Conservation (phyloP, 179 eudicot species). For the Carnegiea gigantea region DNA sequence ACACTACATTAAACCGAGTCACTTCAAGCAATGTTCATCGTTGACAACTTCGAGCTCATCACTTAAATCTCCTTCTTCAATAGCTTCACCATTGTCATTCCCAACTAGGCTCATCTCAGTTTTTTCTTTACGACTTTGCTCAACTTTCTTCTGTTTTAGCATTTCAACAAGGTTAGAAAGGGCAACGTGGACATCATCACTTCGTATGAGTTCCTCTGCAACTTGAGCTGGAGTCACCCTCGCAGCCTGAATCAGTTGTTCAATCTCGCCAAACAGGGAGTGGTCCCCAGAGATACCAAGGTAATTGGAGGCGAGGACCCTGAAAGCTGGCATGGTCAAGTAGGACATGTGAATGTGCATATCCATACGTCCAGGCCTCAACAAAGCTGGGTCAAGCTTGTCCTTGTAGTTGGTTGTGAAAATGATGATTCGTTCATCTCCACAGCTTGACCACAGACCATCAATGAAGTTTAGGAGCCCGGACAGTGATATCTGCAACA, state of each 20-base stretch:
- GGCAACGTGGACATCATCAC: slow-evolving; percentile 30
- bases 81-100: background rate
- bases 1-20: background rate
- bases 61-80: background rate
- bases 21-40: background rate
- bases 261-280: slow-evolving; percentile 24
- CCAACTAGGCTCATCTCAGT: background rate
- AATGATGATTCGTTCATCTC: slow-evolving; percentile 41
- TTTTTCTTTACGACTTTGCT: background rate
- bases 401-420: slow-evolving; percentile 46
- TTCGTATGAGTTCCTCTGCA: slow-evolving; percentile 39
- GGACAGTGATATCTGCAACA: slow-evolving; percentile 32
- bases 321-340: slow-evolving; percentile 30
- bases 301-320: slow-evolving; percentile 31
- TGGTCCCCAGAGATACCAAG: slow-evolving; percentile 22
- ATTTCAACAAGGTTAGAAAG: slow-evolving; percentile 21
- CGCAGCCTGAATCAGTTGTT: slow-evolving; percentile 10
- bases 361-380: slow-evolving; percentile 47
- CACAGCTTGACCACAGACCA: slow-evolving; percentile 42
- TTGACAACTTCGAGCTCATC: slow-evolving; percentile 1
- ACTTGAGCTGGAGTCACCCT: slow-evolving; percentile 35
- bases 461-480: slow-evolving; percentile 38
- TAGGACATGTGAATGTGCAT: slow-evolving; percentile 47
- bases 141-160: slow-evolving; percentile 21
- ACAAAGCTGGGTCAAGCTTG: slow-evolving; percentile 39